phyloP scores from a whole-genome alignment of 2,329 filamentous ascomycete genomes.

The Alternaria arborescens region DNA sequence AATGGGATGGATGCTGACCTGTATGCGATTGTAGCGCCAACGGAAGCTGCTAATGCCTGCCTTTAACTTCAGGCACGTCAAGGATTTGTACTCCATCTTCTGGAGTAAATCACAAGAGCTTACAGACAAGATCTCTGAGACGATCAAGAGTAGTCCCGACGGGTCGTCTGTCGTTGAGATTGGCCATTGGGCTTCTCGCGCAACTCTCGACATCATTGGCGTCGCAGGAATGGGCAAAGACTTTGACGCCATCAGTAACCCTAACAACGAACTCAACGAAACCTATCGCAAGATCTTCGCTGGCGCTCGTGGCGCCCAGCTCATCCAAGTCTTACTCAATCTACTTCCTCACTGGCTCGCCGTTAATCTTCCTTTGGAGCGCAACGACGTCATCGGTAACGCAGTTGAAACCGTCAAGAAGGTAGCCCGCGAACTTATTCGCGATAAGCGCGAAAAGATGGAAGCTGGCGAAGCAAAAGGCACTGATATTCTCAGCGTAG shows the following conservation, averaged over 20 bases:
- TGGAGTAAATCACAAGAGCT: conserved; percentile 59
- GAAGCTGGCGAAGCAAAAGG: conserved; percentile 58
- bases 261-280: conserved; percentile 61
- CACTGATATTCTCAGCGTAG: conserved; percentile 81
- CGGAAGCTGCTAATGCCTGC: conserved; percentile 59
- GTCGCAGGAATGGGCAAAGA: conserved; percentile 65
- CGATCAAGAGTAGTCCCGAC: conserved; percentile 33
- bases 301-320: conserved; percentile 58
- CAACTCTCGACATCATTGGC: conserved; percentile 67
- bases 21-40: conserved; percentile 46
- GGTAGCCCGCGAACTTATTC: conserved; percentile 73
- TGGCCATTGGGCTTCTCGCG: conserved; percentile 58
- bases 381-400: conserved; percentile 62
- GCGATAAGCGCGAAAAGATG: conserved; percentile 70
- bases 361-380: conserved; percentile 70
- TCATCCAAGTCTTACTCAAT: conserved; percentile 67
- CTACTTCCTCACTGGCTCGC: conserved; percentile 72
- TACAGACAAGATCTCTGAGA: conserved; percentile 44
- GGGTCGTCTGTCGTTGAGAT: conserved; percentile 54
- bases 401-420: conserved; percentile 58
- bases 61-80: conserved; percentile 61
- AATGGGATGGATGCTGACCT: conserved; percentile 14
- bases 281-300: conserved; percentile 63
- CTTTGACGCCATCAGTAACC: conserved; percentile 62
- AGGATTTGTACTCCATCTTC: conserved; percentile 60